Evolutionary conservation across 495 filamentous ascomycete genomes (phyloP), one percentile per base, ranked within the genome.

Genomic region (Neurospora sp.): DNA sequence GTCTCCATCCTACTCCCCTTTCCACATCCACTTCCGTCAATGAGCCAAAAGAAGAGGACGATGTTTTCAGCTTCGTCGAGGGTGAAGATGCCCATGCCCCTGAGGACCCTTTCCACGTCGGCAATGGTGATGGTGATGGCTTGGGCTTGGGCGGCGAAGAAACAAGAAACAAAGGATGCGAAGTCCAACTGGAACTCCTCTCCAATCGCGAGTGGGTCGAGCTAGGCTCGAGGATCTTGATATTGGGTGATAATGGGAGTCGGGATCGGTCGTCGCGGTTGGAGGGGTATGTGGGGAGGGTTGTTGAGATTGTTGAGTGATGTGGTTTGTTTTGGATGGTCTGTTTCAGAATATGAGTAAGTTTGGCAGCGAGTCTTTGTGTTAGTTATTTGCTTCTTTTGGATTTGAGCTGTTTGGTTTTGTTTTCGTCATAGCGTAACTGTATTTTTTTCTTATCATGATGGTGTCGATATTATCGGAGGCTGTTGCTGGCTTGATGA

Each of bases 131-230:
- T 0, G 19, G 42, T 43, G 43, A 48, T 10, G 40, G 40, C 40
- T 43, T 43, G 17, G 40, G 17, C 40, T 19, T 43, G 17, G 40
- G 40, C n/a, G 42, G 6, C n/a, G 39, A 76, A 28, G 84, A 86
- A 59, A 76, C 82, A 59, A 75, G 78, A 72, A 73, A 73, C 39
- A 82, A 83, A 7, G 79, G 86, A 71, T 85, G 91, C 10, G 85
- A 91, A 75, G 91, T 97, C 42, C 89, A 88, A 0, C 90, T 97
- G 74, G 89, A 91, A 54, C 89, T 99, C 71, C 82, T 92, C 15
- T 89, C 89, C 7, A 90, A 88, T 62, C 87, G 90, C 37, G 94
- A 98, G 79, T 98, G 93, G 92, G 84, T 98, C 48, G 92, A 97
- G 81, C 76, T 92, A 13, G 95, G 91, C 2, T 91, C 90, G 19